These are phyloP conservation scores for Penicillium sp. DNA, from an alignment of 2,329 filamentous ascomycete genomes.

Conservation along the genomic window DNA sequence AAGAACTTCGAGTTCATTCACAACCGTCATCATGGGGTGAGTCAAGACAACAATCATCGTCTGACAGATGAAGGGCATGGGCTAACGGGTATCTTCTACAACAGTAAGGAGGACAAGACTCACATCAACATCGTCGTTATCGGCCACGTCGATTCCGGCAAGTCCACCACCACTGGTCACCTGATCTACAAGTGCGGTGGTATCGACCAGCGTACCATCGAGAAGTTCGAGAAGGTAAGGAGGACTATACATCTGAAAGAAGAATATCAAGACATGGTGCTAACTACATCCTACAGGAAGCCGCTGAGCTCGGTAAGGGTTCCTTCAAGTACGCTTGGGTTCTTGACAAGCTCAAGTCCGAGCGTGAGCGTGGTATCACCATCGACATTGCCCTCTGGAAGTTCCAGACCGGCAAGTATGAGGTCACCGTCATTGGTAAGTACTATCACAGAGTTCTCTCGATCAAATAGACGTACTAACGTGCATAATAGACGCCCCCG, in stretches of 20 bases:
- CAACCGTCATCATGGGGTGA: constrained; percentile 55
- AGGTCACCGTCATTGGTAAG: constrained; percentile 93
- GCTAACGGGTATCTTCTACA: neutral
- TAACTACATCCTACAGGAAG: too few species aligned
- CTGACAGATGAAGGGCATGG: too few species aligned
- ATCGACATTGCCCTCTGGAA: constrained; percentile 99
- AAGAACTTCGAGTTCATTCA: constrained; percentile 43
- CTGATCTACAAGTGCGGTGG: constrained; percentile 99
- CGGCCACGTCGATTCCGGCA: constrained; percentile 99
- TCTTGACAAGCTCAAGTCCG: constrained; percentile 99
- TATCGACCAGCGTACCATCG: constrained; percentile 99
- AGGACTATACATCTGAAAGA: too few species aligned
- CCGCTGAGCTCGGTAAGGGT: constrained; percentile 97
- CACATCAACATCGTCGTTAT: constrained; percentile 98
- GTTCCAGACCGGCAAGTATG: constrained; percentile 98
- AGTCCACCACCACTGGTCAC: constrained; percentile 90
- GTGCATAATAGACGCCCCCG: constrained; percentile 66
- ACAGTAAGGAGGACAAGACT: constrained; percentile 86
- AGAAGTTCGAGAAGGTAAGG: constrained; percentile 99
- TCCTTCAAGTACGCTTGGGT: constrained; percentile 99
- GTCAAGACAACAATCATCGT: too few species aligned
- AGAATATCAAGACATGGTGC: too few species aligned
- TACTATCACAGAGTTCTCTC: constrained; percentile 18
- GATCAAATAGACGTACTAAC: neutral
- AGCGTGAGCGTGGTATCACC: constrained; percentile 99